Base-by-base conservation (phyloP, 1,139 yeast species). In the Magnusiomyces tetraspermus region DNA sequence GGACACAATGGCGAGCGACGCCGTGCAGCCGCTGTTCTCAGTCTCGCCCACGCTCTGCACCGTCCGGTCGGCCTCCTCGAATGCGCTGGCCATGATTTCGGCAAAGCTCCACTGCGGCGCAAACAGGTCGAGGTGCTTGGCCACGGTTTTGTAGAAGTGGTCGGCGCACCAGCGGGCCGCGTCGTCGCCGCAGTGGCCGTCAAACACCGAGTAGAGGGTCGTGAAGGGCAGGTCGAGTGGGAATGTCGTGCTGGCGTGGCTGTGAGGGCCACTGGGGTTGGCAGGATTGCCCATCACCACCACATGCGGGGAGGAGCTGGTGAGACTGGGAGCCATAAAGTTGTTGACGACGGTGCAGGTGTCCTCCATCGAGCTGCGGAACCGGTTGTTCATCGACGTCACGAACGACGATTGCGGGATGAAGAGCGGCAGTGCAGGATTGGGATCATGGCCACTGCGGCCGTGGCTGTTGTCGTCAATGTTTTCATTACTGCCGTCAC, bases 121-220 rank as follows among this genome's bases (percentile, higher is more conserved):
- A 46, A 37, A 50, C 28, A 45, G 46, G 1, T 38, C 23, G 10
- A 58, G 46, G 19, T 53, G 52, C 17, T 48, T 41, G 11, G 53
- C 55, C 3, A 57, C 55, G 43, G 59, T 63, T 26, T 75, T 69
- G 64, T 85, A 95, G 53, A 88, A 68, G 63, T 85, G 80, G 53
- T 85, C 80, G 0, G 95, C 95, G 69, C 95, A 85, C 95, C 95
- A 85, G 61, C 86, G 76, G 1, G 96, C 92, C 2, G 90, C 81
- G 59, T 79, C 84, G 56, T 80, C 79, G 3, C 96, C 96, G 5
- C 95, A 95, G 68, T 88, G 96, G 3, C 96, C 96, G 67, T 88
- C 96, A 67, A 85, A 88, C 2, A 88, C 78, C 17, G 90, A 96
- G 72, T 85, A 85, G 65, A 85, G 87, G 1, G 94, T 94, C 90